Percentiles rank a stretch among this genome's conserved stretches.
Evolutionary conservation across 2,329 filamentous ascomycete species (phyloP).

Genomic region (Colletotrichum chrysophilum): DNA sequence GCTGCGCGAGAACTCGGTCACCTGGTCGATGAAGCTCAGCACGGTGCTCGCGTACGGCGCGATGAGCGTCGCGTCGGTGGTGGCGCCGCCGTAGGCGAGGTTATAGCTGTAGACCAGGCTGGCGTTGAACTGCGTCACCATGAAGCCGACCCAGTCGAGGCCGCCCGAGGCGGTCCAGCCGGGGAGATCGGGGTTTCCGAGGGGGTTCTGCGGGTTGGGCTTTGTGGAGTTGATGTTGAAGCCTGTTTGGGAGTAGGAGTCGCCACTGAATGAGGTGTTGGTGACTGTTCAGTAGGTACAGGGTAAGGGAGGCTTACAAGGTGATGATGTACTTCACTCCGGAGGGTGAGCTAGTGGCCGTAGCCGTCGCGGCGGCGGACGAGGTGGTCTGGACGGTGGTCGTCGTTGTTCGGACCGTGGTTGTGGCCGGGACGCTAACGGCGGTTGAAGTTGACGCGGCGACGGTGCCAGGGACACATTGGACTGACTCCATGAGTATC

Average conservation of each 20-base stretch:
- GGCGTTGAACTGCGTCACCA: slow-evolving; percentile 46
- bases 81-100: slow-evolving; percentile 56
- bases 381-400: slow-evolving; percentile 1
- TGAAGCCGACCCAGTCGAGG: slow-evolving; percentile 53
- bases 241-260: slow-evolving; percentile 64
- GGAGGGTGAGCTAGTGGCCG: neutral
- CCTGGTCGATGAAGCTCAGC: slow-evolving; percentile 57
- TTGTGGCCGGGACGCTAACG: neutral
- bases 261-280: slow-evolving; percentile 45
- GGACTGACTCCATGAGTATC: neutral
- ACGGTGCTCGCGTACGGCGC: slow-evolving; percentile 52
- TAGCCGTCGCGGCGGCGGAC: neutral
- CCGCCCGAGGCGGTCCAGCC: slow-evolving; percentile 53
- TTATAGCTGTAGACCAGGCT: slow-evolving; percentile 52
- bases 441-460: neutral
- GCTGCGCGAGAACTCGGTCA: slow-evolving; percentile 41
- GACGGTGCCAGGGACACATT: slow-evolving; percentile 13
- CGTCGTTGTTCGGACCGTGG: neutral
- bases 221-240: slow-evolving; percentile 56
- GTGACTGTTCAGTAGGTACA: neutral
- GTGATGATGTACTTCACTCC: slow-evolving; percentile 42
- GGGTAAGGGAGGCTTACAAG: slow-evolving; percentile 34
- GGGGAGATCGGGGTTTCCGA: slow-evolving; percentile 64
- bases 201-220: slow-evolving; percentile 57
- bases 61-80: slow-evolving; percentile 53